Evolutionary conservation across 176 grass and related monocot genomes (phyloP).

Genomic region (Juncus inflexus): DNA sequence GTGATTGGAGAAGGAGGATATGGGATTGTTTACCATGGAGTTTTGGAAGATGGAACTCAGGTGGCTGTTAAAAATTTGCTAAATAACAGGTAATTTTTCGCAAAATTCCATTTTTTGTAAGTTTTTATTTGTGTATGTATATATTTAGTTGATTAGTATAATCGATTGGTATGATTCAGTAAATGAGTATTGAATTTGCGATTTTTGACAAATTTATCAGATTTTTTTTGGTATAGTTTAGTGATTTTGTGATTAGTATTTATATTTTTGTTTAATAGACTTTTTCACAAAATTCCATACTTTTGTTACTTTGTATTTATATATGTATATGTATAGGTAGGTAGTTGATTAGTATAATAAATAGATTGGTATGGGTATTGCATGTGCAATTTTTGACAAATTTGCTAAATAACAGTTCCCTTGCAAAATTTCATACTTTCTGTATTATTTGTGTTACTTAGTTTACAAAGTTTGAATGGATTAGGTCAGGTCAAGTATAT

Average conservation of each 20-base stretch:
- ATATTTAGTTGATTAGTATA: constrained; percentile 24
- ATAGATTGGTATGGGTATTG: neutral
- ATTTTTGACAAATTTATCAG: too few relatives aligned
- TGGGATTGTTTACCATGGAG: constrained; percentile 85
- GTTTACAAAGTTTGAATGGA: too few relatives aligned
- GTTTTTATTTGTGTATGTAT: neutral
- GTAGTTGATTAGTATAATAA: constrained; percentile 3
- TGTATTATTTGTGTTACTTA: too few relatives aligned
- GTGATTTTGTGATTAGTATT: neutral
- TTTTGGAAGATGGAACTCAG: constrained; percentile 72
- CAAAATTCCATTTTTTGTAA: constrained; percentile 11
- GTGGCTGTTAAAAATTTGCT: constrained; percentile 88
- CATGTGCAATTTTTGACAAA: too few relatives aligned
- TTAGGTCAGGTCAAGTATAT: too few relatives aligned
- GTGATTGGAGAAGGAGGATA: constrained; percentile 96
- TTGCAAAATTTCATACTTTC: too few relatives aligned
- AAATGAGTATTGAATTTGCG: constrained; percentile 14
- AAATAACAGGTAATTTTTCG: constrained; percentile 71
- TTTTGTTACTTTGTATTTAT: too few relatives aligned
- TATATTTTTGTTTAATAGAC: neutral
- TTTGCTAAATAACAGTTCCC: too few relatives aligned
- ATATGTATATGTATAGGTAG: neutral
- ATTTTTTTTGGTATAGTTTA: neutral
- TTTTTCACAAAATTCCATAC: too few relatives aligned
- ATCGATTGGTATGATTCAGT: constrained; percentile 28